Evolutionary conservation across 805 yeast species (phyloP).

Genomic region (Ogataea zsoltii): DNA sequence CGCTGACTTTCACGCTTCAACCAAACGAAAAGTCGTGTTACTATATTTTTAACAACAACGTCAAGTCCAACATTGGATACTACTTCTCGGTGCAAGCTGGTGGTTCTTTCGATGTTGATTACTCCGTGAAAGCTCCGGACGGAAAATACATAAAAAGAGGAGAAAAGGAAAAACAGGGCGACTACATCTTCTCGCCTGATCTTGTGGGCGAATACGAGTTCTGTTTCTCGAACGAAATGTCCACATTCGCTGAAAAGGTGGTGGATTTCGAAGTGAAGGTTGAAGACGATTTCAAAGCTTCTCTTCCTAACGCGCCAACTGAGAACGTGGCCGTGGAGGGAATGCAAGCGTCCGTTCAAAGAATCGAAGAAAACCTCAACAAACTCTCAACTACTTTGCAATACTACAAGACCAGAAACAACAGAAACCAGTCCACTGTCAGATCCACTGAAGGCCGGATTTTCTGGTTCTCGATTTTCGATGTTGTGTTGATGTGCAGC

Average conservation of each 20-base stretch:
- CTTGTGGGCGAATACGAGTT: conserved; percentile 79
- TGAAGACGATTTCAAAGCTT: conserved; percentile 58
- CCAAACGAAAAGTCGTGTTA: conserved; percentile 75
- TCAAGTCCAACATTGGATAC: conserved; percentile 63
- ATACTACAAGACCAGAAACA: conserved; percentile 86
- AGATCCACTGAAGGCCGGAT: conserved; percentile 64
- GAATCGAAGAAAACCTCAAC: conserved; percentile 61
- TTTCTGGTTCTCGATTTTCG: conserved; percentile 64
- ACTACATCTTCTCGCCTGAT: conserved; percentile 68
- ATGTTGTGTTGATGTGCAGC: conserved; percentile 61
- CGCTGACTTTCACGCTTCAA: conserved; percentile 72
- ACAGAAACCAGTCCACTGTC: conserved; percentile 84
- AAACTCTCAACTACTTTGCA: conserved; percentile 60
- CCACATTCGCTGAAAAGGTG: conserved; percentile 77
- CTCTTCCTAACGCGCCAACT: conserved; percentile 59
- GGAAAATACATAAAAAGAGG: conserved; percentile 54
- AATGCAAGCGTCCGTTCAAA: conserved; percentile 54
- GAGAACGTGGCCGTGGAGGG: conserved; percentile 55
- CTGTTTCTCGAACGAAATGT: conserved; percentile 81
- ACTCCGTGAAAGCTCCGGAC: conserved; percentile 58
- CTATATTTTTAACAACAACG: conserved; percentile 64
- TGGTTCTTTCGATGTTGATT: conserved; percentile 79
- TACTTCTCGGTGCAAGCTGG: conserved; percentile 85
- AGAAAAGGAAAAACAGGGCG: conserved; percentile 73
- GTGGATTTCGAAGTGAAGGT: conserved; percentile 77